Percentiles rank a stretch among this genome's conserved stretches.
Evolutionary conservation across 768 basidiomycete species (phyloP).

Genomic region (Termitomyces heimii): DNA sequence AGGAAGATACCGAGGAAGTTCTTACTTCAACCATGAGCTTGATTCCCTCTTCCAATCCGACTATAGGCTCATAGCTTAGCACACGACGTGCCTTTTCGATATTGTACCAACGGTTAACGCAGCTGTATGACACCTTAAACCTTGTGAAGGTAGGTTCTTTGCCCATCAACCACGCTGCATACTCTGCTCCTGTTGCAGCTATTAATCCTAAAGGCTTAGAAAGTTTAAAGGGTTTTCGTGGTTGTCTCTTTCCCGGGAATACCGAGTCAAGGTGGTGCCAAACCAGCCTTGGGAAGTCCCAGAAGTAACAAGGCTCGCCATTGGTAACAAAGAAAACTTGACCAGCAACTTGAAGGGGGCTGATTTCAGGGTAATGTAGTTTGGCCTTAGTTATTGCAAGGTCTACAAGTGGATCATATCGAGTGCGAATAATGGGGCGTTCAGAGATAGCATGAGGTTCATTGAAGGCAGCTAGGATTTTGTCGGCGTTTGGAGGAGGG

Average conservation of each 20-base stretch:
- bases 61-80: slow-evolving; percentile 89
- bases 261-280: slow-evolving; percentile 66
- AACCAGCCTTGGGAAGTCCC: slow-evolving; percentile 84
- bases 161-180: slow-evolving; percentile 64
- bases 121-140: slow-evolving; percentile 78
- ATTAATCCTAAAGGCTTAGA: slow-evolving; percentile 61
- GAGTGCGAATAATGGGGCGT: slow-evolving; percentile 63
- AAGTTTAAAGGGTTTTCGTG: slow-evolving; percentile 36
- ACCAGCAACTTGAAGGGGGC: slow-evolving; percentile 79
- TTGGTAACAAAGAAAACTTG: slow-evolving; percentile 97
- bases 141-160: slow-evolving; percentile 82
- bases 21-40: slow-evolving; percentile 70
- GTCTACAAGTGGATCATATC: slow-evolving; percentile 77
- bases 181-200: slow-evolving; percentile 70
- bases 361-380: slow-evolving; percentile 32
- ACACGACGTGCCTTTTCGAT: slow-evolving; percentile 90
- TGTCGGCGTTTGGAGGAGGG: slow-evolving; percentile 50
- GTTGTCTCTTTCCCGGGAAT: slow-evolving; percentile 48
- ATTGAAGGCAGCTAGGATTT: slow-evolving; percentile 53
- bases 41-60: slow-evolving; percentile 86
- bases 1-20: not conserved
- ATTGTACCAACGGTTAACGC: slow-evolving; percentile 82
- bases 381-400: slow-evolving; percentile 47
- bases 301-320: slow-evolving; percentile 93
- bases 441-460: slow-evolving; percentile 33